Evolutionary conservation across 257 asterid species (phyloP), one percentile per base, ranked within the genome.

Genomic region (Solanum medicagineum): DNA sequence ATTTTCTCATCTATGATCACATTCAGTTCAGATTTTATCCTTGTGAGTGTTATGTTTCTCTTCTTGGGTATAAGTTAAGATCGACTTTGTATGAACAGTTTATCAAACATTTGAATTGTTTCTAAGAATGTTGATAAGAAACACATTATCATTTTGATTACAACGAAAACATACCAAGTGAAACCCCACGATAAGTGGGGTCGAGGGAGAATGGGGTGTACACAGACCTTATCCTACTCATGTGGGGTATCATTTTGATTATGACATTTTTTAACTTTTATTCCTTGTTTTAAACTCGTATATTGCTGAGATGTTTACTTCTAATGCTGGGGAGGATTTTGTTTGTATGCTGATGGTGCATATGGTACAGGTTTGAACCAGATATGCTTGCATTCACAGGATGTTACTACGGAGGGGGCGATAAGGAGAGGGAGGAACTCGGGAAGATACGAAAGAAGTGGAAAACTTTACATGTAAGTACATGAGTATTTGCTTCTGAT

Each of bases 301-400:
- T 16, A 17, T 36, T 17, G 15, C 77, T 36, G 15, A 17, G 15
- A 17, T 36, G 77, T 8, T 32, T 9, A 69, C 53, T 40, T 70
- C 16, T 70, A 20, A 65, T 65, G 73, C 47, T 32, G 49, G 24
- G 49, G 19, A 66, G 75, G 49, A 68, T 66, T 66, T 29, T 66
- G 22, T 53, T 54, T 45, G 75, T 56, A 10, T 60, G 66, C 84
- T 83, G 53, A 59, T 32, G 60, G 62, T 51, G 56, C 11, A 57
- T 80, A 77, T 77, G 22, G 24, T 51, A 80, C 94, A 97, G 99
- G 95, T 97, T 94, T 87, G 99, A 97, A 90, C 98, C 99, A 60
- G 99, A 97, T 89, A 97, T 95, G 99, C 99, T 97, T 90, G 99
- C 99, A 84, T 97, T 97, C 93, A 94, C 99, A 53, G 98, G 99